Evolutionary conservation across 2,329 filamentous ascomycete species (phyloP).

Genomic region (Aspergillus brasiliensis): DNA sequence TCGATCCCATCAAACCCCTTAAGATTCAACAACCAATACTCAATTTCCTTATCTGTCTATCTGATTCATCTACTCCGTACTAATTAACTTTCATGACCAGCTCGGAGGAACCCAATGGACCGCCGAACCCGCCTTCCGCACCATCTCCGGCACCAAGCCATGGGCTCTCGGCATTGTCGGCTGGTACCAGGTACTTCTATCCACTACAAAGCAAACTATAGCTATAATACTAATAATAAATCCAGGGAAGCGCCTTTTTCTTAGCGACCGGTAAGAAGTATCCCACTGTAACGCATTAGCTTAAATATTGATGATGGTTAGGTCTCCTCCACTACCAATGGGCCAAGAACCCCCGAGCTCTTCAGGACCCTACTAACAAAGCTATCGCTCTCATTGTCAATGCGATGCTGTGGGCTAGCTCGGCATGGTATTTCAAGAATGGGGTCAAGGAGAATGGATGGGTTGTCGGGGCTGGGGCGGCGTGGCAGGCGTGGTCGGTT

Average conservation of each 20-base stretch:
- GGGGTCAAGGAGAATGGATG: conserved; percentile 28
- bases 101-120: conserved; percentile 2
- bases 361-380: conserved; percentile 33
- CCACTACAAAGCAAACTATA: neutral
- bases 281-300: neutral
- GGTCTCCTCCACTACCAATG: conserved; percentile 18
- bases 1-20: too few relatives aligned
- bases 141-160: neutral
- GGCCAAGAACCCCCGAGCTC: conserved; percentile 11
- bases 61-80: neutral
- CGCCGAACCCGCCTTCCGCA: neutral
- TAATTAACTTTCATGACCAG: neutral
- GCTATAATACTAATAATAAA: neutral
- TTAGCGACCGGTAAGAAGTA: neutral
- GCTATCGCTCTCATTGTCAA: conserved; percentile 31
- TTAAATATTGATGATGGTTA: neutral
- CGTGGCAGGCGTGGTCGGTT: conserved; percentile 28
- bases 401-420: conserved; percentile 30
- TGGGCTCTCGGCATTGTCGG: conserved; percentile 4
- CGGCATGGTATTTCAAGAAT: conserved; percentile 33
- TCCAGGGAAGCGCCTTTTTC: conserved; percentile 5
- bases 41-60: too few relatives aligned
- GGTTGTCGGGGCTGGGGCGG: conserved; percentile 25
- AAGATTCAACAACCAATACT: too few relatives aligned
- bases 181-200: conserved; percentile 2